Base-by-base conservation (phyloP, 768 basidiomycete genomes). In the Heimioporus sp. region DNA sequence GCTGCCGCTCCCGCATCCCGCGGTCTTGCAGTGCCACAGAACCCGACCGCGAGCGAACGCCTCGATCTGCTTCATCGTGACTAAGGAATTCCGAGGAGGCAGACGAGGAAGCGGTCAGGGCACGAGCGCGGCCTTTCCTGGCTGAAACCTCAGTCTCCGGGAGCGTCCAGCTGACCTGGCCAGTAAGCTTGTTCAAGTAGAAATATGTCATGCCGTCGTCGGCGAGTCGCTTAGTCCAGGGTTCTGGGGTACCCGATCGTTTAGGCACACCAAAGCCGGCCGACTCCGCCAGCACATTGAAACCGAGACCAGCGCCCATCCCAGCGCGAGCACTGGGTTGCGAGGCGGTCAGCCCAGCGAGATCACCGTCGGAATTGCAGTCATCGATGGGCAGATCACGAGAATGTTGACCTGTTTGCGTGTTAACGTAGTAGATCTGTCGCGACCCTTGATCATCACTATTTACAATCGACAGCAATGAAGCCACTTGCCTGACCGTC, bases 361-460 rank as follows among this genome's bases (percentile, higher is more conserved):
- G 73, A 51, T 87, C 86, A 32, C 75, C 78, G 52, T 86, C 85
- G 2, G 83, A 80, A 34, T 74, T 69, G 42, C 87, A 85, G 44
- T 88, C 86, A 64, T 90, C 89, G 43, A 76, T 74, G 20, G 94
- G 94, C n/a, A 96, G 72, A 60, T 97, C 91, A 59, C 85, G 80
- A 24, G 92, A 85, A 38, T 82, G 83, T 66, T 91, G 80, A 31
- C 90, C 90, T 6, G 90, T 92, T 58, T 88, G 81, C 2, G 91
- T 92, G 64, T 98, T 99, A 56, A 92, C 80, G 72, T 98, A 99
- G 76, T 86, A 95, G 66, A 99, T 93, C 94, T 97, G 49, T 46
- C 31, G n/a, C 17, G 37, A 21, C 3, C 43, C 34, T 57, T 1
- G 46, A 45, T 36, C 15, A 39, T 44, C 36, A 35, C 31, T 43